phyloP scores from a whole-genome alignment of 2,329 filamentous ascomycete genomes.

The Drechslera avenae region DNA sequence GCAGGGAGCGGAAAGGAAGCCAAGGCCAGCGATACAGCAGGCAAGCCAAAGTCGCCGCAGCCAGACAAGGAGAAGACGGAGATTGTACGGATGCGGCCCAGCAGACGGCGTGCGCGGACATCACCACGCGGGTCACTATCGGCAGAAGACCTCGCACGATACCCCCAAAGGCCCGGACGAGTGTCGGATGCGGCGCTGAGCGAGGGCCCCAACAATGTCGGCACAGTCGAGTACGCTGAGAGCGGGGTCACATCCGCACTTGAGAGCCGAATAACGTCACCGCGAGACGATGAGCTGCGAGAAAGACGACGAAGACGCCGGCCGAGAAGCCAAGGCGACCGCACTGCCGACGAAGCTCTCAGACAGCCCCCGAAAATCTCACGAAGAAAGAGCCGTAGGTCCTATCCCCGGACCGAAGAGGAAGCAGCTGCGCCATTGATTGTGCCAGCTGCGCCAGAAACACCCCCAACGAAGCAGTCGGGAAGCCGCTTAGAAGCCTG shows the following conservation, averaged over 20 bases:
- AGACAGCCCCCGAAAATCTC: conserved; percentile 25
- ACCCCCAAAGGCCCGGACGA: conserved; percentile 20
- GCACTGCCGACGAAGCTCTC: conserved; percentile 32
- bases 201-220: conserved; percentile 29
- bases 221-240: conserved; percentile 39
- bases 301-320: conserved; percentile 38
- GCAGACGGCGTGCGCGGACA: conserved; percentile 34
- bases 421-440: conserved; percentile 22
- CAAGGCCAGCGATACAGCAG: conserved; percentile 27
- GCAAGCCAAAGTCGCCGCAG: conserved; percentile 28
- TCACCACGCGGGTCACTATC: conserved; percentile 42
- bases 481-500: conserved; percentile 65
- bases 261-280: conserved; percentile 16
- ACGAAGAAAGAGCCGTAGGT: conserved; percentile 32
- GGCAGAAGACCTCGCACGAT: conserved; percentile 31
- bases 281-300: conserved; percentile 32
- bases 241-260: conserved; percentile 20
- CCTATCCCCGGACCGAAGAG: conserved; percentile 33
- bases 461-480: conserved; percentile 52
- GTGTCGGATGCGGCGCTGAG: conserved; percentile 34
- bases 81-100: conserved; percentile 37
- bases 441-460: conserved; percentile 29
- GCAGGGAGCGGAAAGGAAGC: conserved; percentile 35
- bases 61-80: conserved; percentile 27
- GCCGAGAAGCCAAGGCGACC: conserved; percentile 31